phyloP scores from a whole-genome alignment of 2,329 filamentous ascomycete genomes.

The Hortaea sp. region DNA sequence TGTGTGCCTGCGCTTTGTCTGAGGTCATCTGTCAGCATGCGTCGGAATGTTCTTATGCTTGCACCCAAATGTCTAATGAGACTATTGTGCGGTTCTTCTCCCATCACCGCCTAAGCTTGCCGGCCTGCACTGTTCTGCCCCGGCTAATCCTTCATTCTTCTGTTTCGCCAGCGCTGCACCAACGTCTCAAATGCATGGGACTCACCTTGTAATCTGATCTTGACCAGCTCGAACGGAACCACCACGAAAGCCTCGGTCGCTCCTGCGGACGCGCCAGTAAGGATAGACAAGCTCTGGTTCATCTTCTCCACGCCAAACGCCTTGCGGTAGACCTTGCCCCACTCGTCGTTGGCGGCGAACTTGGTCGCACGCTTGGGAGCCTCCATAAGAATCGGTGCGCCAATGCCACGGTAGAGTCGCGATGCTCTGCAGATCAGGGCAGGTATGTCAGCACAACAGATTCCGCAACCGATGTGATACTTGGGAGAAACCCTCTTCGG shows the following conservation, averaged over 20 bases:
- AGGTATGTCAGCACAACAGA: background rate
- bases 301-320: slow-evolving; percentile 76
- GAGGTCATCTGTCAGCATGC: background rate
- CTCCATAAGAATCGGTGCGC: slow-evolving; percentile 94
- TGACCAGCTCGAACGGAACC: slow-evolving; percentile 95
- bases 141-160: too few relatives aligned
- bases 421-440: slow-evolving; percentile 45
- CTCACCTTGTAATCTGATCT: slow-evolving; percentile 74
- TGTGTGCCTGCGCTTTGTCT: slow-evolving; percentile 84
- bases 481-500: background rate
- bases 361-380: slow-evolving; percentile 92
- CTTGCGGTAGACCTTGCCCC: slow-evolving; percentile 88
- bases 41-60: background rate
- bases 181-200: too few relatives aligned
- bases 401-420: slow-evolving; percentile 89
- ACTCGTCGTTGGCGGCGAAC: slow-evolving; percentile 97
- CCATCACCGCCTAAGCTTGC: too few relatives aligned
- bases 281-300: slow-evolving; percentile 81
- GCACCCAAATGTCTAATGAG: background rate
- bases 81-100: background rate
- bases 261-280: slow-evolving; percentile 89
- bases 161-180: too few relatives aligned
- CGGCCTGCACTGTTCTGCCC: too few relatives aligned
- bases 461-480: background rate
- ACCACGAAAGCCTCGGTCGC: slow-evolving; percentile 95